phyloP scores from a whole-genome alignment of 495 filamentous ascomycete genomes.

The Talaromyces stipitatus region DNA sequence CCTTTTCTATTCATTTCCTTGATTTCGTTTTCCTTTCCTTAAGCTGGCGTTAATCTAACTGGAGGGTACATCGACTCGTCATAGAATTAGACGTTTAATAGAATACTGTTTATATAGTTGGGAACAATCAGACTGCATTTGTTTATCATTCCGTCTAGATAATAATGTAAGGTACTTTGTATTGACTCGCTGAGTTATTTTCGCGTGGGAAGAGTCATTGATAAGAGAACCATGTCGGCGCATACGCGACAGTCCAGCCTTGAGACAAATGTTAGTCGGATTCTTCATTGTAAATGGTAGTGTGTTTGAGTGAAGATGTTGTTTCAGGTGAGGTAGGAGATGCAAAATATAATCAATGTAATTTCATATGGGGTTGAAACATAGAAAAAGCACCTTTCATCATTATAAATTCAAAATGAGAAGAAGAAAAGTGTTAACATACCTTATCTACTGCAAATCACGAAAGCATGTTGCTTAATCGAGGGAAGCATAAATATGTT shows the following conservation, averaged over 20 bases:
- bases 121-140: too few species aligned
- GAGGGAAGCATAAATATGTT: neutral
- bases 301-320: neutral
- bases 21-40: neutral
- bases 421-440: neutral
- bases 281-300: neutral
- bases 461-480: neutral
- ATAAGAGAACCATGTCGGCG: too few species aligned
- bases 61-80: too few species aligned
- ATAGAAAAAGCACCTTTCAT: conserved; percentile 35
- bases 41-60: neutral
- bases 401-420: conserved; percentile 10
- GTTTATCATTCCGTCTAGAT: too few species aligned
- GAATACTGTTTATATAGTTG: neutral
- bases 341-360: conserved; percentile 9
- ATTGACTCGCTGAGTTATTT: too few species aligned
- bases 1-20: neutral
- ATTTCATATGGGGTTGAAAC: conserved; percentile 38
- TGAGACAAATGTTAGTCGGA: neutral
- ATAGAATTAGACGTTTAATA: neutral
- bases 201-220: too few species aligned
- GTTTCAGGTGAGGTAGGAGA: conserved; percentile 6
- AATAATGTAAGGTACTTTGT: too few species aligned
- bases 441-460: neutral
- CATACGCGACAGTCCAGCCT: too few species aligned